Conservation (phyloP, 2,329 filamentous ascomycete species). For the Beauveria sp. region DNA sequence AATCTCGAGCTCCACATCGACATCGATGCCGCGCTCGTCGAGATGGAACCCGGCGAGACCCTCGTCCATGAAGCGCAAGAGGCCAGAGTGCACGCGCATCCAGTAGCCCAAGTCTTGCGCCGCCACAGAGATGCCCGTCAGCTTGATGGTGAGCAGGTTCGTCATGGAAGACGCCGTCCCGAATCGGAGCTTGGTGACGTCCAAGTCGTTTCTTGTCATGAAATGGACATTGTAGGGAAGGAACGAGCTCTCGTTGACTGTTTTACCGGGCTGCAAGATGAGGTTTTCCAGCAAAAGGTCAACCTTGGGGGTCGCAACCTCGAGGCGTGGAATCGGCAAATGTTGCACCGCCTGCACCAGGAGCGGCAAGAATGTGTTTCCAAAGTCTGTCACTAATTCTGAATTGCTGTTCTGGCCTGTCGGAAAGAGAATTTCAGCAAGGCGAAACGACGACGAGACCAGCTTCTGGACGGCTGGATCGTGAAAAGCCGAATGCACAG, state of each 20-base stretch:
- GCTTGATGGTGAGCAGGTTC: conserved; percentile 67
- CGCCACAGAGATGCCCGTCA: conserved; percentile 75
- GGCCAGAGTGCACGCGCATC: conserved; percentile 68
- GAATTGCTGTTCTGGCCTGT: conserved; percentile 33
- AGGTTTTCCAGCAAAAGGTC: conserved; percentile 87
- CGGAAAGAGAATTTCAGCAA: conserved; percentile 64
- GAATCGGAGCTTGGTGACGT: conserved; percentile 66
- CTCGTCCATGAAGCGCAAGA: conserved; percentile 69
- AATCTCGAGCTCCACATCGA: conserved; percentile 78
- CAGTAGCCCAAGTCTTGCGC: conserved; percentile 89
- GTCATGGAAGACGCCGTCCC: conserved; percentile 57
- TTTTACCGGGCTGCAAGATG: conserved; percentile 78
- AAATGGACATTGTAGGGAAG: conserved; percentile 76
- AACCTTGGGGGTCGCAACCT: conserved; percentile 73
- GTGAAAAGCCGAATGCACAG: conserved; percentile 58
- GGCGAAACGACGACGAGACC: conserved; percentile 55
- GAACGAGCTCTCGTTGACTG: conserved; percentile 81
- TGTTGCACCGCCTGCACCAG: conserved; percentile 73
- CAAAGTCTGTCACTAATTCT: conserved; percentile 4
- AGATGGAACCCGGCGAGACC: conserved; percentile 81
- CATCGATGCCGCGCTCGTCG: conserved; percentile 79
- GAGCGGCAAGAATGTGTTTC: conserved; percentile 73
- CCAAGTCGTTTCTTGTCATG: conserved; percentile 78
- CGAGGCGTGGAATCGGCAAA: conserved; percentile 83
- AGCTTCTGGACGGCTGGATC: conserved; percentile 69